These are phyloP conservation scores for Sisymbrium irio DNA, from an alignment of 345 rosid genomes.

Conservation along the genomic window DNA sequence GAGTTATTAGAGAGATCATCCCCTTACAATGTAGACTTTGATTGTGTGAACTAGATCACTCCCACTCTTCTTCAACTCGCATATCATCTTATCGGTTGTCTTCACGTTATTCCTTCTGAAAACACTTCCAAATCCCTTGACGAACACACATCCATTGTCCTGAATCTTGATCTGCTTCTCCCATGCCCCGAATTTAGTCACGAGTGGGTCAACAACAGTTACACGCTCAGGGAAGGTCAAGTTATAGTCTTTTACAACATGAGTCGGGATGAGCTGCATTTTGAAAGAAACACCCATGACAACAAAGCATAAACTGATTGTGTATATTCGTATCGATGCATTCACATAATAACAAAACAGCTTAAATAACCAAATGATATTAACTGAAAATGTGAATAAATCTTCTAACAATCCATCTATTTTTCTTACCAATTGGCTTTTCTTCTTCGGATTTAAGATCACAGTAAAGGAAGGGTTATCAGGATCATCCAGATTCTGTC, in stretches of 20 bases:
- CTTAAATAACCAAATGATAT: neutral
- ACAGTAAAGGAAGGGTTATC: neutral
- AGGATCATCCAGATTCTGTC: conserved; percentile 2
- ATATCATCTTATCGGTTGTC: conserved; percentile 3
- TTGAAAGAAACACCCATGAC: neutral
- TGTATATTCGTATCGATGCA: no score
- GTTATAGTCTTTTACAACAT: conserved; percentile 9
- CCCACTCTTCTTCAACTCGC: conserved; percentile 6
- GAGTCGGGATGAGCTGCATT: conserved; percentile 19
- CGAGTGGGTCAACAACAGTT: conserved; percentile 5
- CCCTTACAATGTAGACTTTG: neutral
- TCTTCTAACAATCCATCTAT: neutral
- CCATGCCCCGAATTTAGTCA: neutral
- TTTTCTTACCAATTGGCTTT: conserved; percentile 26
- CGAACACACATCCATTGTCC: neutral
- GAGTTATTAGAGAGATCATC: neutral
- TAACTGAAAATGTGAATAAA: neutral
- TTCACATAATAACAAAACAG: neutral
- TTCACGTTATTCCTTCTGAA: conserved; percentile 15
- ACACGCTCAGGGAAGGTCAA: conserved; percentile 7
- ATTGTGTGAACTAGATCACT: conserved; percentile 9
- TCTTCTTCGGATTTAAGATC: conserved; percentile 17
- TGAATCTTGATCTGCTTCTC: conserved; percentile 11
- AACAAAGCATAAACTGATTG: neutral
- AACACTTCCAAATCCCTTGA: conserved; percentile 18